Evolutionary conservation across 192 early-diverging fungal genomes (phyloP).

Genomic region (Gonapodya prolifera): DNA sequence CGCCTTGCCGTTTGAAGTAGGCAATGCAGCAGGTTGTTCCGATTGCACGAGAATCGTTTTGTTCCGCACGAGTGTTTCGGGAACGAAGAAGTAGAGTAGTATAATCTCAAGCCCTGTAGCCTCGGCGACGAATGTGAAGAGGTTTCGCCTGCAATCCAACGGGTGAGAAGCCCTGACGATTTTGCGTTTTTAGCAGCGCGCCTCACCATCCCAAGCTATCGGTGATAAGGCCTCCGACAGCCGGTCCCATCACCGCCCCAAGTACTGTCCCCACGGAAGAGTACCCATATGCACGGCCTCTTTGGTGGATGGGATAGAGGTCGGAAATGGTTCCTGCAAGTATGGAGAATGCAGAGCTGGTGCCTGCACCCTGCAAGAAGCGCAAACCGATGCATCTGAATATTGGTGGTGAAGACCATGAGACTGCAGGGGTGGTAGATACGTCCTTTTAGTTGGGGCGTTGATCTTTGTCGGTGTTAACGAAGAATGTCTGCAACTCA

Average conservation of each 20-base stretch:
- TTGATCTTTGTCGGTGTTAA: no score
- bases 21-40: neutral
- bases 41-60: neutral
- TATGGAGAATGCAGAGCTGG: slow-evolving; percentile 8
- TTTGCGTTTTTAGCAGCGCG: neutral
- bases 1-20: neutral
- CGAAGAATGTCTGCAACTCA: no score
- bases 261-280: slow-evolving; percentile 37
- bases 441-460: no score
- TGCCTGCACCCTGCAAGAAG: neutral
- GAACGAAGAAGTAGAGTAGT: neutral
- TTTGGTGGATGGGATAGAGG: slow-evolving; percentile 30
- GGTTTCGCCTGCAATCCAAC: neutral
- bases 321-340: slow-evolving; percentile 38
- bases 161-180: neutral
- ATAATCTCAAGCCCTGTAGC: neutral
- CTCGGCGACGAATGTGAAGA: neutral
- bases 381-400: neutral
- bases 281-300: slow-evolving; percentile 36
- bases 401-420: neutral
- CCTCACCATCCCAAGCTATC: slow-evolving; percentile 25
- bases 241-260: slow-evolving; percentile 34
- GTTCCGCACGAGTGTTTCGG: neutral
- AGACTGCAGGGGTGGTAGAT: no score
- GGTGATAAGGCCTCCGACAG: slow-evolving; percentile 37